These are phyloP conservation scores for Colletotrichum orchidophilum DNA, from an alignment of 2,329 filamentous ascomycete species.

Conservation along the genomic window DNA sequence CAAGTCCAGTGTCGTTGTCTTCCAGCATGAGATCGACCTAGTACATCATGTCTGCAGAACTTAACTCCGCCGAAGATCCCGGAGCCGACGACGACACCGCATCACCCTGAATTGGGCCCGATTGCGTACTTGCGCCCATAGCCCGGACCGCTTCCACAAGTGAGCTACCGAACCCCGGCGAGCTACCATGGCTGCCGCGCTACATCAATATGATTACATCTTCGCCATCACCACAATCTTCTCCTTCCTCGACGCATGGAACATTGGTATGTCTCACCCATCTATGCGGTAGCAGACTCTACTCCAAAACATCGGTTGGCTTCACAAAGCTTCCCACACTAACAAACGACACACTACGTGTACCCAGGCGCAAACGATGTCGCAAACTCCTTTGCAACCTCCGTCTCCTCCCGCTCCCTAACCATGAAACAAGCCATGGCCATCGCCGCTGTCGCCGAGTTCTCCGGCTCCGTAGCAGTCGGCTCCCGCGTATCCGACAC, in stretches of 20 bases:
- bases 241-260: slow-evolving; percentile 73
- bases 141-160: not conserved
- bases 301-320: slow-evolving; percentile 49
- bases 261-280: slow-evolving; percentile 71
- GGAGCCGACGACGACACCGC: not conserved
- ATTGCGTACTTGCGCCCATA: not conserved
- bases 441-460: slow-evolving; percentile 54
- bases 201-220: slow-evolving; percentile 69
- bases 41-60: slow-evolving; percentile 6
- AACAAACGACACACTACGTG: slow-evolving; percentile 37
- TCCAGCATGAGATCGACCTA: slow-evolving; percentile 1
- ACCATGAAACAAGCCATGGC: slow-evolving; percentile 58
- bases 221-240: slow-evolving; percentile 72
- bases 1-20: not conserved
- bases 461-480: slow-evolving; percentile 52
- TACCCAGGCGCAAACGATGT: slow-evolving; percentile 58
- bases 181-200: slow-evolving; percentile 42
- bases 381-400: slow-evolving; percentile 58
- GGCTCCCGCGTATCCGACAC: slow-evolving; percentile 52
- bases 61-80: not conserved
- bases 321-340: slow-evolving; percentile 69
- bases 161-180: not conserved
- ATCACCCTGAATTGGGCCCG: not conserved
- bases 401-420: slow-evolving; percentile 55
- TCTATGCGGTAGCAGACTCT: slow-evolving; percentile 49